Evolutionary conservation across 805 yeast species (phyloP).

Genomic region (Tetrapisispora iriomotensis): DNA sequence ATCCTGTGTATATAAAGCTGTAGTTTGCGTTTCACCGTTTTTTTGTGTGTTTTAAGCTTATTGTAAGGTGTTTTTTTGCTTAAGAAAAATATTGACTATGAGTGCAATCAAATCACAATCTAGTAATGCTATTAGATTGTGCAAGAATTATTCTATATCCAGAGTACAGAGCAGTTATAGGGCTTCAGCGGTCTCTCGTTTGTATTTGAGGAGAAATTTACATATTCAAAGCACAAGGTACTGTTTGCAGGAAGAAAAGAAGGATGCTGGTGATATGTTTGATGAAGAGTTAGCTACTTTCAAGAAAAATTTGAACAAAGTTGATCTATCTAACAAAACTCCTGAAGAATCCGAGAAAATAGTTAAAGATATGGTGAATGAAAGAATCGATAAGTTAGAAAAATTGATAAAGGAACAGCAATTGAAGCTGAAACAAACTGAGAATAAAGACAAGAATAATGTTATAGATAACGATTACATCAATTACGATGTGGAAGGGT

Average conservation of each 20-base stretch:
- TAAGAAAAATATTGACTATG: too few species aligned
- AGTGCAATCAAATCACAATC: not conserved
- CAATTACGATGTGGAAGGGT: not conserved
- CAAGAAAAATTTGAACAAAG: not conserved
- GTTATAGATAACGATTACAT: slow-evolving; percentile 1
- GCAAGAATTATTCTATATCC: too few species aligned
- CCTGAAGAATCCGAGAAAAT: not conserved
- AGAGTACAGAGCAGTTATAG: too few species aligned
- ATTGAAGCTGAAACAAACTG: not conserved
- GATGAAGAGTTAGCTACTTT: not conserved
- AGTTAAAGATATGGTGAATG: slow-evolving; percentile 7
- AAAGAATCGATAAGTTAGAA: slow-evolving; percentile 17
- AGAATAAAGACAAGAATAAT: slow-evolving; percentile 3
- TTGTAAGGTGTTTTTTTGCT: too few species aligned
- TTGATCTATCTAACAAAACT: not conserved
- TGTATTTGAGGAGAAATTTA: not conserved
- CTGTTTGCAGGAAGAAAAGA: not conserved
- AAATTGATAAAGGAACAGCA: slow-evolving; percentile 17
- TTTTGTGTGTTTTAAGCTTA: too few species aligned
- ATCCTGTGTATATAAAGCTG: too few species aligned
- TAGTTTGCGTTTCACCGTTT: too few species aligned
- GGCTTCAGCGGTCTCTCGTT: too few species aligned
- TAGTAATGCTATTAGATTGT: not conserved
- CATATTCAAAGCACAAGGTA: not conserved
- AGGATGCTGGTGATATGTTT: not conserved